phyloP scores from a whole-genome alignment of 805 yeast genomes.

The Ogataea thermomethanolica region DNA sequence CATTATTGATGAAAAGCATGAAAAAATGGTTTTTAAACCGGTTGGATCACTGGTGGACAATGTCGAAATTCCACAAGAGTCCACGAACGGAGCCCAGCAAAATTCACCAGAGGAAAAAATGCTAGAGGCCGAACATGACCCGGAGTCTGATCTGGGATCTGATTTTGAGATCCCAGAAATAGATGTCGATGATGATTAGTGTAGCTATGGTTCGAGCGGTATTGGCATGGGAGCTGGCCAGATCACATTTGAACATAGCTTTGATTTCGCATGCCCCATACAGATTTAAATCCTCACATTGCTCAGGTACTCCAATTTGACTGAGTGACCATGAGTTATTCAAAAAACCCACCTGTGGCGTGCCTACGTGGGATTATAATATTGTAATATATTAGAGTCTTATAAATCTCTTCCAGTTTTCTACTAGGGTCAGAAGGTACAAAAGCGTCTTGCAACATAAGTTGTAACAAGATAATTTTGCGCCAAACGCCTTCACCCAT shows the following conservation, averaged over 20 bases:
- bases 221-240: conserved; percentile 3
- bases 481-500: conserved; percentile 35
- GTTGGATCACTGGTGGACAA: conserved; percentile 11
- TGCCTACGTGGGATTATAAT: conserved; percentile 13
- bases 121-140: conserved; percentile 8
- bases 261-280: conserved; percentile 25
- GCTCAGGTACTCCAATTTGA: neutral
- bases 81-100: neutral
- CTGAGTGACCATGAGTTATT: conserved; percentile 5
- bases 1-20: neutral
- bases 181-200: conserved; percentile 31
- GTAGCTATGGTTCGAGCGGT: conserved; percentile 8
- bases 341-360: conserved; percentile 22
- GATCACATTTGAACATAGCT: conserved; percentile 18
- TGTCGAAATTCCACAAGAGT: conserved; percentile 1
- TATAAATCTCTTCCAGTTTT: conserved; percentile 10
- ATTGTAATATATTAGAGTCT: conserved; percentile 4
- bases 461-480: conserved; percentile 34
- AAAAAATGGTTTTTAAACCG: conserved; percentile 18
- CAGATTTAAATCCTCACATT: conserved; percentile 19
- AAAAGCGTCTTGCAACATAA: conserved; percentile 28
- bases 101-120: neutral
- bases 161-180: conserved; percentile 38
- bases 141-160: conserved; percentile 28
- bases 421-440: conserved; percentile 33